Percentiles rank a stretch among this genome's conserved stretches.
phyloP scores from a whole-genome alignment of 768 basidiomycete genomes.

The Mrakia gelida region DNA sequence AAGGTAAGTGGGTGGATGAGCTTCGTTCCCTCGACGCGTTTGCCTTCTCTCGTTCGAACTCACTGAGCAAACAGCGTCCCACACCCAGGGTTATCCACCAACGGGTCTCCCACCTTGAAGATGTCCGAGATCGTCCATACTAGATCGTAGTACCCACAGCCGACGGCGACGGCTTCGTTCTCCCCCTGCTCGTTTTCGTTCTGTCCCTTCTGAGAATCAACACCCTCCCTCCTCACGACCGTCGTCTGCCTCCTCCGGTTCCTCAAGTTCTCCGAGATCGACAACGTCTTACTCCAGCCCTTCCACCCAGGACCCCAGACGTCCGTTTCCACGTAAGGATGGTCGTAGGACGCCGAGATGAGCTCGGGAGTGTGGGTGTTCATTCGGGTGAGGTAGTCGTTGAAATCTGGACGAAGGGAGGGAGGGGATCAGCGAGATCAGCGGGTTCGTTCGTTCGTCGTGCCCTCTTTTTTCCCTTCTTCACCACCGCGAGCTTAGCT shows the following conservation, averaged over 20 bases:
- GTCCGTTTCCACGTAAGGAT: conserved; percentile 41
- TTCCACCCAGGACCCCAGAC: conserved; percentile 46
- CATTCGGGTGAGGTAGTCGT: conserved; percentile 21
- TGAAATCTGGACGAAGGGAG: background rate
- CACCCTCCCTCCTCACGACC: background rate
- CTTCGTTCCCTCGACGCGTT: background rate
- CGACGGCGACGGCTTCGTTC: too few species aligned
- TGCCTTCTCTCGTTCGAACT: conserved; percentile 25
- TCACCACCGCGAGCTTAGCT: too few species aligned
- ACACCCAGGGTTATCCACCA: conserved; percentile 41
- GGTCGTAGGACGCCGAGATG: conserved; percentile 43
- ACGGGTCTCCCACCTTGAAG: conserved; percentile 36
- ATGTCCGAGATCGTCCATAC: conserved; percentile 39
- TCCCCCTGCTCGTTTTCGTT: too few species aligned
- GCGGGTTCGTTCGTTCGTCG: background rate
- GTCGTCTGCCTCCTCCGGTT: conserved; percentile 25
- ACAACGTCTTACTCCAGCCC: conserved; percentile 39
- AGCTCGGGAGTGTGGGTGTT: conserved; percentile 39
- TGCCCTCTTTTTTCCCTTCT: background rate
- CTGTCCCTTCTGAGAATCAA: too few species aligned
- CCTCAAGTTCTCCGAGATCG: conserved; percentile 41
- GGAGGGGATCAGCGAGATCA: background rate
- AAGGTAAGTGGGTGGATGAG: too few species aligned
- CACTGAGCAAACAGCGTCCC: conserved; percentile 43
- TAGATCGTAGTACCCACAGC: conserved; percentile 36